Evolutionary conservation across 164 flowering plant genomes (phyloP), one percentile per base, ranked within the genome.

Genomic region (Umbilicus rupestris): DNA sequence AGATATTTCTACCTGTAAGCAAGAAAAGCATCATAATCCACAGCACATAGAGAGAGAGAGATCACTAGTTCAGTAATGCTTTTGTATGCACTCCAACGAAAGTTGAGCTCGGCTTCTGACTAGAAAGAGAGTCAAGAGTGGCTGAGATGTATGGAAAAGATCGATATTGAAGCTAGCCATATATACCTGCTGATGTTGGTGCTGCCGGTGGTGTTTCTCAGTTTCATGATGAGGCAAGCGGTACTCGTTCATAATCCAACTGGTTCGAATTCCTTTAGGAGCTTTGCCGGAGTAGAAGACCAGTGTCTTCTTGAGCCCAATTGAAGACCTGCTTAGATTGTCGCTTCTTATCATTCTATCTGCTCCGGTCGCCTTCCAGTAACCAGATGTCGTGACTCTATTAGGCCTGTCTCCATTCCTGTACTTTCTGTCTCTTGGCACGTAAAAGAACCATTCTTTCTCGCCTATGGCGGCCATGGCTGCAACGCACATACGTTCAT

Each of bases 211-310:
- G 47, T 78, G 74, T 8, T 84, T 80, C 45, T 90, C 87, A n/a
- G 95, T 87, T 42, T 89, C 96, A 29, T 87, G 92, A 0, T 89
- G 98, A 0, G 98, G 98, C 69, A 94, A 70, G 19, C 97, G 88
- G 66, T 94, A 94, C 75, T 94, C 98, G 57, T 91, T 94, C 98
- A 94, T 94, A 78, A 94, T 91, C 98, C 98, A 94, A 69, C 95
- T 91, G 31, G 84, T 86, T 35, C 98, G 78, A 57, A 89, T 85
- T 29, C 98, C 98, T 73, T 88, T 94, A 0, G 98, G 98, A 47
- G 97, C 98, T 62, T 94, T 94, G n/a, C 98, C 98, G 19, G 95
- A 84, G 85, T 94, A 94, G 78, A 94, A 94, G 69, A 94, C 98
- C 24, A 94, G 88, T 72, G 98, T 94, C 77, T 94, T 94, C 84